Evolutionary conservation across 1,284 basidiomycete species (phyloP).

Genomic region (Leccinum solheimii): DNA sequence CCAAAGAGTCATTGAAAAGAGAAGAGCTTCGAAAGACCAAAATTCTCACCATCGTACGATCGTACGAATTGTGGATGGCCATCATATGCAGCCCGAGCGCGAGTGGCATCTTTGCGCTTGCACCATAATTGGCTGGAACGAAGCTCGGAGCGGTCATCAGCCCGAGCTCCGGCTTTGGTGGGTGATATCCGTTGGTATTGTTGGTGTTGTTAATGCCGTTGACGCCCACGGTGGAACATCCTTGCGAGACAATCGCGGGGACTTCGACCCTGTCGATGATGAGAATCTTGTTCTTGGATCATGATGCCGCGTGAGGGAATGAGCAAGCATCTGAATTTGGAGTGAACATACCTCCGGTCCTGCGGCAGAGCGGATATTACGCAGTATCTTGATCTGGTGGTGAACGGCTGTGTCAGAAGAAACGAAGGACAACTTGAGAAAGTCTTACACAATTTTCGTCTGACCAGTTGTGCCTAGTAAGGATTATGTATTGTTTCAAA

Average conservation of each 20-base stretch:
- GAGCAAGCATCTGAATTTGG: background rate
- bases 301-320: background rate
- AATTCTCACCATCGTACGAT: background rate
- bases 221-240: background rate
- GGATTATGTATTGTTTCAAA: background rate
- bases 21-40: background rate
- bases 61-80: slow-evolving; percentile 3
- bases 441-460: slow-evolving; percentile 7
- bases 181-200: background rate
- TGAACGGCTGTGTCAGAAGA: background rate
- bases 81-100: slow-evolving; percentile 9
- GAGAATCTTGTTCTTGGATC: slow-evolving; percentile 7
- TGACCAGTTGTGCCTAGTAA: slow-evolving; percentile 5
- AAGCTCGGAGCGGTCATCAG: background rate
- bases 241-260: background rate
- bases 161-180: background rate
- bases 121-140: slow-evolving; percentile 5
- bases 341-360: background rate
- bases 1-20: background rate
- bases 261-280: slow-evolving; percentile 4
- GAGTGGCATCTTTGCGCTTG: slow-evolving; percentile 8
- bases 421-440: background rate
- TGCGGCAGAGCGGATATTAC: slow-evolving; percentile 1
- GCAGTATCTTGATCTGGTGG: slow-evolving; percentile 6
- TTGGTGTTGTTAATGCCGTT: background rate